Evolutionary conservation across 139 green algal genomes (phyloP).

Genomic region (Astrephomene gubernaculifera): DNA sequence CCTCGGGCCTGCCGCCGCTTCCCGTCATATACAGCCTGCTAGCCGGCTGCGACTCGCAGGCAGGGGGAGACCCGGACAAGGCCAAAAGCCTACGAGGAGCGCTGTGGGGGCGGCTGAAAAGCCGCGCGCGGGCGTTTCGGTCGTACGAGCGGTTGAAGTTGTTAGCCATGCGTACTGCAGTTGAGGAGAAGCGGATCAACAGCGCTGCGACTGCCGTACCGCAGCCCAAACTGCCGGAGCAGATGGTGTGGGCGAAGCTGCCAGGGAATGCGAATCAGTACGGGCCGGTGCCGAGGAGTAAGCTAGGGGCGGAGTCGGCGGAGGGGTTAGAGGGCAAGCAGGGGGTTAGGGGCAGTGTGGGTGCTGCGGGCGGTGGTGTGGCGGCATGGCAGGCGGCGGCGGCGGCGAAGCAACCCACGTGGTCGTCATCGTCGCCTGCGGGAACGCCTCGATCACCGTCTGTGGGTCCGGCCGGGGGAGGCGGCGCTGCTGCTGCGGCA

Average conservation of each 20-base stretch:
- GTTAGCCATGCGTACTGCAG: conserved; percentile 1
- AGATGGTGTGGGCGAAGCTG: conserved; percentile 11
- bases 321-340: neutral
- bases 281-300: neutral
- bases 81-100: neutral
- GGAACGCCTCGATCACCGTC: no score
- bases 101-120: neutral
- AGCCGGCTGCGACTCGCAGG: neutral
- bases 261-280: conserved; percentile 30
- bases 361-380: neutral
- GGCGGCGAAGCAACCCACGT: neutral
- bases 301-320: conserved; percentile 4
- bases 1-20: conserved; percentile 23
- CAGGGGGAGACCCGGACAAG: neutral
- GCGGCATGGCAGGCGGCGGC: neutral
- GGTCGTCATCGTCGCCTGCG: neutral
- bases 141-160: conserved; percentile 44
- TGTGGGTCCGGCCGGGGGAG: neutral
- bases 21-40: conserved; percentile 12
- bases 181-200: conserved; percentile 48
- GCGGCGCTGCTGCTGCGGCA: neutral
- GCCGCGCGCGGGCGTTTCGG: conserved; percentile 8
- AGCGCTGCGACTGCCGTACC: neutral
- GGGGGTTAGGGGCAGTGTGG: neutral
- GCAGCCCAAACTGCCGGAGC: conserved; percentile 40